These are phyloP conservation scores for Alternaria triticimaculans DNA, from an alignment of 2,329 filamentous ascomycete species.

Conservation along the genomic window DNA sequence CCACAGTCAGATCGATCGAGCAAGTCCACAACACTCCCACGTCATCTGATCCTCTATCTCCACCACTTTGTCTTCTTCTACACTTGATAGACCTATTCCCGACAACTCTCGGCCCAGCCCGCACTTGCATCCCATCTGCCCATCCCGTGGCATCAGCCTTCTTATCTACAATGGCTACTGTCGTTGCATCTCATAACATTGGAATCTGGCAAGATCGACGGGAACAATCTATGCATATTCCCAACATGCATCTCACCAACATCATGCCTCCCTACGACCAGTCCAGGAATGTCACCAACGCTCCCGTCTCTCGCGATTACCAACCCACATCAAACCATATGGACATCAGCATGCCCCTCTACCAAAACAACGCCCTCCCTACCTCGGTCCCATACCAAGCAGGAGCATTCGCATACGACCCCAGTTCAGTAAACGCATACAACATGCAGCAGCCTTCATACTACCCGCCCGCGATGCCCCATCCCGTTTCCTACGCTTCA, in stretches of 20 bases:
- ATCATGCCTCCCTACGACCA: constrained; percentile 41
- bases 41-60: constrained; percentile 30
- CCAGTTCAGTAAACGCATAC: constrained; percentile 44
- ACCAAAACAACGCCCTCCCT: constrained; percentile 34
- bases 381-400: constrained; percentile 46
- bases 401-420: constrained; percentile 45
- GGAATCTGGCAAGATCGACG: constrained; percentile 45
- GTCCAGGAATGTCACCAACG: constrained; percentile 31
- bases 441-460: constrained; percentile 43
- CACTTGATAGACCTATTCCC: constrained; percentile 29
- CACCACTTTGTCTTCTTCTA: constrained; percentile 25
- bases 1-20: constrained; percentile 31
- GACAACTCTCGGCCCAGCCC: constrained; percentile 33
- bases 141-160: constrained; percentile 24
- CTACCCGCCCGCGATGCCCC: constrained; percentile 35
- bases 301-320: constrained; percentile 37
- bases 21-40: constrained; percentile 41
- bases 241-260: constrained; percentile 39
- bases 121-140: constrained; percentile 26
- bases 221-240: constrained; percentile 37
- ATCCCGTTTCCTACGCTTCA: constrained; percentile 36
- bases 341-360: constrained; percentile 47
- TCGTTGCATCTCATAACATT: constrained; percentile 46
- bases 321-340: constrained; percentile 41
- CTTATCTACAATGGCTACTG: constrained; percentile 45